phyloP scores from a whole-genome alignment of 164 flowering plant species.

The Platanus orientalis region DNA sequence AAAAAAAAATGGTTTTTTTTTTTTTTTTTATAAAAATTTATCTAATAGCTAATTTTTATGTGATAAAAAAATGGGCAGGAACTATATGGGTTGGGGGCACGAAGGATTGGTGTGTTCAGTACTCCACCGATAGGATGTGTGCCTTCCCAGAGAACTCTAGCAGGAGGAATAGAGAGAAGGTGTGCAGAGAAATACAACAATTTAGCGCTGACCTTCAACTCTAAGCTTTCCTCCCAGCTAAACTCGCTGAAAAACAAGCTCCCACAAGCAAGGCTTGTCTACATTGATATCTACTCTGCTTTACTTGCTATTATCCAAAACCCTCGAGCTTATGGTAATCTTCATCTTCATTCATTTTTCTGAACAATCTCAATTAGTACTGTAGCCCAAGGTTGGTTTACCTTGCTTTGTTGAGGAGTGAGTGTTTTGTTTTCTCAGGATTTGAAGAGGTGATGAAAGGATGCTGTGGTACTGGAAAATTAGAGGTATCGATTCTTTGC shows the following conservation, averaged over 20 bases:
- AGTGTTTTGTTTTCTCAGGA: conserved; percentile 21
- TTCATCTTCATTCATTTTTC: too few relatives aligned
- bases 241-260: conserved; percentile 15
- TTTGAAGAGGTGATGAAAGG: conserved; percentile 33
- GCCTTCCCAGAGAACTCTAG: conserved; percentile 40
- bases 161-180: conserved; percentile 31
- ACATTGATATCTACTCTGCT: conserved; percentile 36
- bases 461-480: conserved; percentile 41
- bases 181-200: conserved; percentile 30
- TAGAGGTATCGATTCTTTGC: conserved; percentile 42
- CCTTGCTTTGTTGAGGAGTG: too few relatives aligned
- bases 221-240: conserved; percentile 30
- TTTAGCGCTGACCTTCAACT: conserved; percentile 35
- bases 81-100: conserved; percentile 42
- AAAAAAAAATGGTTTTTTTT: too few relatives aligned
- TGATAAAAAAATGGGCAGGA: conserved; percentile 31
- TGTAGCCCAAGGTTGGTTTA: too few relatives aligned
- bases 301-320: conserved; percentile 30
- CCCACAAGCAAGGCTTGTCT: conserved; percentile 27
- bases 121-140: conserved; percentile 50
- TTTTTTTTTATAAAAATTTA: too few relatives aligned
- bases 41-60: too few relatives aligned
- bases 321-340: conserved; percentile 11
- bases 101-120: conserved; percentile 35
- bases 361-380: neutral